Conservation (phyloP, 2,329 filamentous ascomycete genomes). For the Diaporthe sp. region DNA sequence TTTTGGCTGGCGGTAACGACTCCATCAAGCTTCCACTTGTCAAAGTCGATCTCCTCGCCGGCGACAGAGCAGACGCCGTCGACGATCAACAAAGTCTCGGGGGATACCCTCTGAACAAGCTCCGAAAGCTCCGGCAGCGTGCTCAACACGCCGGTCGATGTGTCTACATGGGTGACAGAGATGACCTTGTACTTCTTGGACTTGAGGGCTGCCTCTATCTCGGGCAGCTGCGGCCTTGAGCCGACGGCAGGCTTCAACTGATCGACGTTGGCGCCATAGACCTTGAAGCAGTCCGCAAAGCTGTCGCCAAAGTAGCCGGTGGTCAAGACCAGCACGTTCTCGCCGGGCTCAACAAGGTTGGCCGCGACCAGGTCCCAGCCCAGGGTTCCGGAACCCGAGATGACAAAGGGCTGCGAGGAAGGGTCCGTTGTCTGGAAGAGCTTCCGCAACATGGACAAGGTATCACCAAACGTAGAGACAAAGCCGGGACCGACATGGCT, state of each 20-base stretch:
- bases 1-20: constrained; percentile 97
- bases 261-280: constrained; percentile 91
- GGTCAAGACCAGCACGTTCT: constrained; percentile 92
- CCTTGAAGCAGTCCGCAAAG: constrained; percentile 91
- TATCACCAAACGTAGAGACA: constrained; percentile 91
- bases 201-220: constrained; percentile 89
- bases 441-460: constrained; percentile 87
- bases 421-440: constrained; percentile 93
- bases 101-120: constrained; percentile 87
- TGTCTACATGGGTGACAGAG: constrained; percentile 97
- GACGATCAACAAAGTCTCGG: constrained; percentile 90
- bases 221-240: constrained; percentile 85
- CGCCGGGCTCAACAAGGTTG: constrained; percentile 90
- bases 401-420: constrained; percentile 88
- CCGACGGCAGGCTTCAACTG: constrained; percentile 93
- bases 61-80: constrained; percentile 98
- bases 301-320: constrained; percentile 98
- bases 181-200: constrained; percentile 94
- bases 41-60: constrained; percentile 95
- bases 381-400: constrained; percentile 94
- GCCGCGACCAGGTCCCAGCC: constrained; percentile 98
- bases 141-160: constrained; percentile 94
- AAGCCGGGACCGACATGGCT: constrained; percentile 93
- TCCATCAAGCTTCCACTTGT: constrained; percentile 93
- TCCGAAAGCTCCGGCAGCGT: constrained; percentile 89